Evolutionary conservation across 169 alveolate species (phyloP).

Genomic region (Perkinsus olseni): DNA sequence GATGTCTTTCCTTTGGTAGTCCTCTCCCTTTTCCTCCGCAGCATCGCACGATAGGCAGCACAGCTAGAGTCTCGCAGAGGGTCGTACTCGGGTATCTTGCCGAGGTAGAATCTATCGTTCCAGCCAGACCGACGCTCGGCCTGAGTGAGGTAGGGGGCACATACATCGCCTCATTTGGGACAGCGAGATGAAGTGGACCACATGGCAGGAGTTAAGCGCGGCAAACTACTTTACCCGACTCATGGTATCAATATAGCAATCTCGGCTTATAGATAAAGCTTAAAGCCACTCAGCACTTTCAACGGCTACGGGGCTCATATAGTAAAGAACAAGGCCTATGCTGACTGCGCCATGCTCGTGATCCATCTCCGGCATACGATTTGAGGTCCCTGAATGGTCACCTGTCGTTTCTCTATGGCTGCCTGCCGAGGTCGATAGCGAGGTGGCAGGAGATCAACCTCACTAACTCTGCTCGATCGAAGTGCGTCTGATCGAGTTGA

Average conservation of each 20-base stretch:
- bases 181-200: neutral
- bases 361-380: too few species aligned
- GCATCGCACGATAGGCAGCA: neutral
- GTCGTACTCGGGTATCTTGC: slow-evolving; percentile 38
- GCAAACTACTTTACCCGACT: too few species aligned
- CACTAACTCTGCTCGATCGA: neutral
- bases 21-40: neutral
- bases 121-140: slow-evolving; percentile 13
- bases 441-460: neutral
- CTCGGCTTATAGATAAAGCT: too few species aligned
- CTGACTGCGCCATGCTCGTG: too few species aligned
- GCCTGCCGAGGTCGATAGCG: neutral
- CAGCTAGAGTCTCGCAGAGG: slow-evolving; percentile 24
- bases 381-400: neutral
- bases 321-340: too few species aligned
- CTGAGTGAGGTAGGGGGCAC: neutral
- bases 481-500: neutral
- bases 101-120: slow-evolving; percentile 37
- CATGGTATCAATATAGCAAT: too few species aligned
- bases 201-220: too few species aligned
- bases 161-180: neutral
- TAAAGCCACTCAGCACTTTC: too few species aligned
- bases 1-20: neutral
- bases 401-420: neutral
- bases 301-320: too few species aligned